Evolutionary conservation across 352 stramenopile species (phyloP).

Genomic region (Phytophthora gonapodyides): DNA sequence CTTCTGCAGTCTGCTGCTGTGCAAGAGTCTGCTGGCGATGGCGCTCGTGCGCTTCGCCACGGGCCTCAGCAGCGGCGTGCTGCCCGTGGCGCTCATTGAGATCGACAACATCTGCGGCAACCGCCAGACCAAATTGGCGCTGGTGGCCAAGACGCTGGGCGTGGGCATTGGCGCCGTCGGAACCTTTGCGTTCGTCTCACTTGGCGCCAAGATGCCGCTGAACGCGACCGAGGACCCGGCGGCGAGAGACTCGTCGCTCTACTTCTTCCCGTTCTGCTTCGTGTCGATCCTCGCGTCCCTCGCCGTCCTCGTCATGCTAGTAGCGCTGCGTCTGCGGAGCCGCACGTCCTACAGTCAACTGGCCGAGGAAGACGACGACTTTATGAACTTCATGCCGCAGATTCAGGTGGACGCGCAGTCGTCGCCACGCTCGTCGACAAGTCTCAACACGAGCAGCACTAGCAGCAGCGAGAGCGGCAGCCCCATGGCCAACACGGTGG

Average conservation of each 20-base stretch:
- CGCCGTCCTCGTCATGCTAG: conserved; percentile 65
- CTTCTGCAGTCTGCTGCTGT: conserved; percentile 77
- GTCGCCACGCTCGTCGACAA: conserved; percentile 31
- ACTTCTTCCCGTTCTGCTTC: conserved; percentile 81
- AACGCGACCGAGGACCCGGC: conserved; percentile 33
- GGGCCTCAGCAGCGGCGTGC: conserved; percentile 73
- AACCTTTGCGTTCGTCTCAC: conserved; percentile 56
- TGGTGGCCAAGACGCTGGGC: conserved; percentile 70
- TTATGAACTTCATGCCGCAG: conserved; percentile 51
- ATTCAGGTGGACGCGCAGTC: conserved; percentile 37
- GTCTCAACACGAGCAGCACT: conserved; percentile 40
- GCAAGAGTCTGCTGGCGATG: conserved; percentile 79
- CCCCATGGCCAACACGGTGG: conserved; percentile 42
- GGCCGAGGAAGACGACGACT: conserved; percentile 55
- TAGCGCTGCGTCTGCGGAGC: conserved; percentile 65
- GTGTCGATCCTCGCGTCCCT: conserved; percentile 76
- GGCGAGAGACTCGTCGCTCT: conserved; percentile 54
- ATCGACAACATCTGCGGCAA: conserved; percentile 87
- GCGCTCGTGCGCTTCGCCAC: conserved; percentile 77
- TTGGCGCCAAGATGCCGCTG: conserved; percentile 55
- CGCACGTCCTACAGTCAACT: conserved; percentile 73
- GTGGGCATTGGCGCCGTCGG: conserved; percentile 53
- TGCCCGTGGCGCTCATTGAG: conserved; percentile 76
- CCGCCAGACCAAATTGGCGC: conserved; percentile 64
- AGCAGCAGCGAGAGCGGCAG: conserved; percentile 38